Base-by-base conservation (phyloP, 2,329 filamentous ascomycete species). In the Paracamarosporium sp. region DNA sequence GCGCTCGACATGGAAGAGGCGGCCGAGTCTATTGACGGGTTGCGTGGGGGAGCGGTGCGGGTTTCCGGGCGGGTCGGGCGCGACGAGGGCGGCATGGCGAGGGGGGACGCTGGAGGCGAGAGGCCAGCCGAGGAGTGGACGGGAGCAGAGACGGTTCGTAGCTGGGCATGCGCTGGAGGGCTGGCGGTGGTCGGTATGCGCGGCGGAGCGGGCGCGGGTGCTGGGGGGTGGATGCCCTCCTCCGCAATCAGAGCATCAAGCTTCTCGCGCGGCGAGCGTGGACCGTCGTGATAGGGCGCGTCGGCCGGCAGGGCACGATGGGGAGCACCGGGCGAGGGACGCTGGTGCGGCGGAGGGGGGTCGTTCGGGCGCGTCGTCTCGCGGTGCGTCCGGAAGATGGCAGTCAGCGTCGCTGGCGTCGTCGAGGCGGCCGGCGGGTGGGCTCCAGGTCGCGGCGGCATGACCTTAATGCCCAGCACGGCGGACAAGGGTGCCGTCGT, bases 1-100 rank as follows among this genome's bases (percentile, higher is more conserved):
- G 71, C 59, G 50, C 66, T 75, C 41, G 79, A 82, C 56, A 81
- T 68, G 5, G 80, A 80, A 12, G 94, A 97, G 45, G 96, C 90
- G n/a, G 91, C 90, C 11, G 93, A 97, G 76, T 98, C 94, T 69
- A 97, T 94, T 11, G 94, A 97, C 3, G 91, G 90, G 55, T 90
- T 96, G 68, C 93, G 88, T 55, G 89, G 86, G 33, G 70, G 71
- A 31, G 64, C 68, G 28, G 65, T 74, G 54, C 62, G 69, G 27
- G 65, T 66, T 40, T 74, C 70, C 46, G 69, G 72, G 44, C 75
- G 70, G 61, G 66, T 69, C 46, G 77, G 67, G 44, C 73, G 71
- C 51, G 75, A 74, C 7, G 68, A 66, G 15, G 76, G 65, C 56
- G 71, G 72, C 72, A 77, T 76, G 62, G 67, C 70, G 59, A 64